Percentiles rank a stretch among this genome's conserved stretches.
phyloP scores from a whole-genome alignment of 192 early-diverging fungal species.

The Umbelopsis sp. region DNA sequence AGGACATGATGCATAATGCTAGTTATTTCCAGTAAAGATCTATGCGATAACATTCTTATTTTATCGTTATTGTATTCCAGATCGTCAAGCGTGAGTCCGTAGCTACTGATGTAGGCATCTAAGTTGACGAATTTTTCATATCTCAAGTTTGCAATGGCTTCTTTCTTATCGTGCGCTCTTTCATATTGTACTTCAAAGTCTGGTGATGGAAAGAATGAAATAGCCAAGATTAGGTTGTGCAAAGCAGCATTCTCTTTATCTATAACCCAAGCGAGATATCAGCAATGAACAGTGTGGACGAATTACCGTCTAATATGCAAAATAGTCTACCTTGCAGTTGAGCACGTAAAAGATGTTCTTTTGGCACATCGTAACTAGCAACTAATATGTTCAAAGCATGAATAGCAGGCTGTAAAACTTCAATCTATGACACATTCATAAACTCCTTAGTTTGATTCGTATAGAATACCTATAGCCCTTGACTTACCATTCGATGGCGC shows the following conservation, averaged over 20 bases:
- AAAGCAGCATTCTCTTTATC: conserved; percentile 15
- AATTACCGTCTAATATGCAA: background rate
- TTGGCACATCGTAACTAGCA: background rate
- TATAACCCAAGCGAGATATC: background rate
- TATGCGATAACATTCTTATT: conserved; percentile 3
- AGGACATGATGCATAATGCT: background rate
- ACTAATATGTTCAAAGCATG: background rate
- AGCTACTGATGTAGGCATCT: conserved; percentile 10
- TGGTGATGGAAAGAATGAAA: background rate
- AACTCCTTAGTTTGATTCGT: background rate
- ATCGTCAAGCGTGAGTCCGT: background rate
- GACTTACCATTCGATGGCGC: background rate
- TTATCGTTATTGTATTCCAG: conserved; percentile 11
- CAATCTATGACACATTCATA: background rate
- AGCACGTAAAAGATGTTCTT: conserved; percentile 14
- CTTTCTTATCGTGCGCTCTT: background rate
- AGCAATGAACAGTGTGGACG: background rate
- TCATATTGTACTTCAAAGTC: background rate
- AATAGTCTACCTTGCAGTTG: background rate
- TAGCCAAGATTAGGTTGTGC: background rate
- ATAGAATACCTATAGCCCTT: too few relatives aligned
- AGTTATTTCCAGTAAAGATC: background rate
- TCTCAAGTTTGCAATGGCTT: conserved; percentile 4
- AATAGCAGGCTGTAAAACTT: background rate
- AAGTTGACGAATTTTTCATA: background rate